Evolutionary conservation across 2,329 filamentous ascomycete genomes (phyloP), one percentile per base, ranked within the genome.

Genomic region (Curvularia sp.): DNA sequence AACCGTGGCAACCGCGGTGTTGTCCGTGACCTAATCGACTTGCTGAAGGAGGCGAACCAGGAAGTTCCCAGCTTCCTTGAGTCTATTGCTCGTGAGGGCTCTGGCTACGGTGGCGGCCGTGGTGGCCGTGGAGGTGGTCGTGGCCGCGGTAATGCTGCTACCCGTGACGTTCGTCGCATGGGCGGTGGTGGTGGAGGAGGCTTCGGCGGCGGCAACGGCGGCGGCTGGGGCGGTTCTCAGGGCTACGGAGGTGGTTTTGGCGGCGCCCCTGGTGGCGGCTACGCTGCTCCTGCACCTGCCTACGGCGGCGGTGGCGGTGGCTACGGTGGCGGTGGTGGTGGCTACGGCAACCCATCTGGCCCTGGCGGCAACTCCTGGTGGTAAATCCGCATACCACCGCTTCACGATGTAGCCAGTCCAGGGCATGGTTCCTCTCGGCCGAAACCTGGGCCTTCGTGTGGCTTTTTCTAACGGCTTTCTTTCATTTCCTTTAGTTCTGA

Each of bases 1-100:
- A 99, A 99, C 87, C 94, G 95, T 77, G 94, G 94, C 75, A 99
- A 99, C 86, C 92, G 95, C 73, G 95, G 95, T 81, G 92, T 99
- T 69, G 95, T 98, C 65, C 91, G 95, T 68, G 95, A 98, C 72
- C 88, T 99, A 62, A 87, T 99, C 71, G 95, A 99, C n/a, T 88
- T 99, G 28, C 87, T 99, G 68, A 98, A 98, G 85, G 95, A 99
- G 80, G 95, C 95, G 68, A 96, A 99, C 83, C 95, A 99, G 80
- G 95, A 99, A 75, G 87, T 98, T 63, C 95, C 95, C 31, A 78
- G 85, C 48, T 99, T 98, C 87, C 86, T 99, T 61, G 95, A 99
- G 86, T 96, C 91, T 75, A 97, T 99, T 80, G 94, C 95, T 72
- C 93, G 95, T 64, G 95, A 99, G 82, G 91, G 92, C 65, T 91